Evolutionary conservation across 805 yeast species (phyloP).

Genomic region (Candida piceae): DNA sequence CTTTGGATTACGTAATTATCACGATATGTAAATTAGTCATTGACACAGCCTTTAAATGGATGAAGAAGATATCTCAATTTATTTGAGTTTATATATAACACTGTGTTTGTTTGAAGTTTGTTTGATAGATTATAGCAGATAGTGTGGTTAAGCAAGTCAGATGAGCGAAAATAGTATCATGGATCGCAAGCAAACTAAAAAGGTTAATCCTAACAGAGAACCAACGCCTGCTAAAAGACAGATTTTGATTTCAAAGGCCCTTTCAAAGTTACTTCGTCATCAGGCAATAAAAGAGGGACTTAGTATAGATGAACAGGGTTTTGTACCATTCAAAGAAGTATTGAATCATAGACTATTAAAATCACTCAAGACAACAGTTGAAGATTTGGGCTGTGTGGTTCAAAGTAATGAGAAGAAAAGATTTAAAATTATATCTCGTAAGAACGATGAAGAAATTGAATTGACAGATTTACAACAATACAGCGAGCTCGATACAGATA

Average conservation of each 20-base stretch:
- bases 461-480: constrained; percentile 4
- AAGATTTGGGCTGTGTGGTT: constrained; percentile 60
- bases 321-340: constrained; percentile 47
- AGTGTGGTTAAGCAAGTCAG: too few relatives aligned
- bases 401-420: constrained; percentile 64
- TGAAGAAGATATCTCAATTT: too few relatives aligned
- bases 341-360: constrained; percentile 55
- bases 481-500: constrained; percentile 14
- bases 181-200: neutral
- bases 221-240: constrained; percentile 1
- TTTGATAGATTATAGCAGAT: too few relatives aligned
- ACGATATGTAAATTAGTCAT: too few relatives aligned
- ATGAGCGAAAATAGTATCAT: neutral
- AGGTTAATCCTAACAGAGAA: neutral
- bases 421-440: constrained; percentile 41
- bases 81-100: too few relatives aligned
- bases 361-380: constrained; percentile 46
- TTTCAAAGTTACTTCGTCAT: constrained; percentile 80
- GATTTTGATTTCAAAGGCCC: constrained; percentile 57
- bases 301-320: constrained; percentile 63
- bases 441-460: constrained; percentile 15
- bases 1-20: too few relatives aligned
- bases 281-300: constrained; percentile 70
- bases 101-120: too few relatives aligned
- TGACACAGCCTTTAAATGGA: too few relatives aligned